These are phyloP conservation scores for Lichtheimia hyalospora DNA, from an alignment of 371 early-diverging fungal genomes.

Conservation along the genomic window DNA sequence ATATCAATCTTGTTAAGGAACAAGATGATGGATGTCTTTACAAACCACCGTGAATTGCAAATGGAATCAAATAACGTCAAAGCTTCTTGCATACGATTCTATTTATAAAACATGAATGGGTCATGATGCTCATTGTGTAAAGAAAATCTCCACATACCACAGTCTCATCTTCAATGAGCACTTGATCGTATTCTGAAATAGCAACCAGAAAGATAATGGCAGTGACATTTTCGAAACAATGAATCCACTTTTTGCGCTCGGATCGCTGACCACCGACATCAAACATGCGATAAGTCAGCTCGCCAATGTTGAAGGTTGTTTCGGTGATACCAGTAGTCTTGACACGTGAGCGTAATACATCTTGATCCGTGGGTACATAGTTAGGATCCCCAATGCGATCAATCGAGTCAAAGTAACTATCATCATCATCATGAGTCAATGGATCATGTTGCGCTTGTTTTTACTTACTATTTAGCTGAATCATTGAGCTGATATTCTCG, in stretches of 20 bases:
- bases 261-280: conserved; percentile 96
- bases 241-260: conserved; percentile 95
- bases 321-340: conserved; percentile 93
- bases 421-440: background rate
- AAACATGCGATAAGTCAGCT: conserved; percentile 88
- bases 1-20: conserved; percentile 98
- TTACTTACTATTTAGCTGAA: conserved; percentile 85
- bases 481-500: conserved; percentile 95
- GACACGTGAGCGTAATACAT: conserved; percentile 83
- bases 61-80: conserved; percentile 95
- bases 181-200: conserved; percentile 94
- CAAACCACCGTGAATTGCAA: conserved; percentile 95
- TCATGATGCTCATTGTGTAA: background rate
- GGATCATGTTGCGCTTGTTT: background rate
- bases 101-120: too few species aligned
- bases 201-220: conserved; percentile 95
- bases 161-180: conserved; percentile 93
- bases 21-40: conserved; percentile 90
- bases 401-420: conserved; percentile 88
- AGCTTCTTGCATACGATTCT: conserved; percentile 97
- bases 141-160: conserved; percentile 55
- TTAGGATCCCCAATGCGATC: conserved; percentile 80
- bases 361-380: conserved; percentile 90
- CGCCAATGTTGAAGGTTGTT: conserved; percentile 82
- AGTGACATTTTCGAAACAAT: conserved; percentile 95